Evolutionary conservation across 208 protist species (phyloP).

Genomic region (Crithidia sp.): DNA sequence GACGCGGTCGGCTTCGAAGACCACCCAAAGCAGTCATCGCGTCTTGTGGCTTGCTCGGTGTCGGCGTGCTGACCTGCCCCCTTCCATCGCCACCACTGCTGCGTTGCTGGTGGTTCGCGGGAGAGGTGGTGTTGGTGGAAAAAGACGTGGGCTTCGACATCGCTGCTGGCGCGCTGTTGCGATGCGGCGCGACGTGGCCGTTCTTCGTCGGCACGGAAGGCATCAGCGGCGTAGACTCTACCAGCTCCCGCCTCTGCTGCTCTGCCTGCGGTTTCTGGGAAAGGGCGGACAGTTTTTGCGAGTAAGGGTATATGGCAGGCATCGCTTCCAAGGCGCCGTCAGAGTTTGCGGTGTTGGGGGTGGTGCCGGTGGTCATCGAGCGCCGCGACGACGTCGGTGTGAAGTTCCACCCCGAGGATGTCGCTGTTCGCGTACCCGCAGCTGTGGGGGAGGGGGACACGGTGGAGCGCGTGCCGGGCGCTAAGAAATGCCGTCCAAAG

Average conservation of each 20-base stretch:
- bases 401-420: neutral
- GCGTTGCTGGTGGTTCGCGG: too few species aligned
- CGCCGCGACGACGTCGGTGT: neutral
- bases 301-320: neutral
- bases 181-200: neutral
- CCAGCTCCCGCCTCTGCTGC: neutral
- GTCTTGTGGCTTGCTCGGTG: too few species aligned
- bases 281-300: neutral
- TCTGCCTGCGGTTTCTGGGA: neutral
- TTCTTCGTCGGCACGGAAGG: neutral
- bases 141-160: neutral
- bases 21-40: too few species aligned
- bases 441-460: neutral
- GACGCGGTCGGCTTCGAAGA: too few species aligned
- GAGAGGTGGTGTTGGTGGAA: neutral
- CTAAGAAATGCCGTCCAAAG: conserved; percentile 5
- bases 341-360: neutral
- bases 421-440: too few species aligned
- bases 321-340: neutral
- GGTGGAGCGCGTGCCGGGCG: neutral
- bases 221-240: neutral
- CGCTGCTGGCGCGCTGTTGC: conserved; percentile 8
- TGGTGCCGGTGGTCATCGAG: neutral
- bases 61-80: too few species aligned
- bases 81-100: too few species aligned